phyloP scores from a whole-genome alignment of 2,329 filamentous ascomycete genomes.

The Epichloe bromicola region DNA sequence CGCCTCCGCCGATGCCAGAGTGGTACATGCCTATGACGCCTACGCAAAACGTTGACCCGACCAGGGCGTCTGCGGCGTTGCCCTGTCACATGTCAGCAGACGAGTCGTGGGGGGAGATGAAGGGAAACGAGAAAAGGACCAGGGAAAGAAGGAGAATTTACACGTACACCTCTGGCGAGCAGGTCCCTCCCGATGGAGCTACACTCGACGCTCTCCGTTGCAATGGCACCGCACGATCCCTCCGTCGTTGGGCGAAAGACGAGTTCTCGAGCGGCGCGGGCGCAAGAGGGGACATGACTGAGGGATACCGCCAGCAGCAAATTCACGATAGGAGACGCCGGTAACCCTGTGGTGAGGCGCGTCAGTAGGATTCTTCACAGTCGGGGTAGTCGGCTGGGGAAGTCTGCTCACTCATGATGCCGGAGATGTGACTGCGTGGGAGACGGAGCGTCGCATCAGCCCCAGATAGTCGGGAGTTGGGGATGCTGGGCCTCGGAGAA shows the following conservation, averaged over 20 bases:
- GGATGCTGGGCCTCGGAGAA: not conserved
- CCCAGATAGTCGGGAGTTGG: not conserved
- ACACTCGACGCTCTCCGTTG: constrained; percentile 56
- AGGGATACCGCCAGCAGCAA: constrained; percentile 2
- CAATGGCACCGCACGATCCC: constrained; percentile 46
- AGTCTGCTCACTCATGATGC: not conserved
- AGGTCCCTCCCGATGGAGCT: constrained; percentile 55
- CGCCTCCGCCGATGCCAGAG: constrained; percentile 75
- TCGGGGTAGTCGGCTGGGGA: no score
- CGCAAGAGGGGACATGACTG: constrained; percentile 4
- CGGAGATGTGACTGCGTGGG: not conserved
- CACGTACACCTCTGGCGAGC: constrained; percentile 36
- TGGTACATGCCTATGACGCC: constrained; percentile 69
- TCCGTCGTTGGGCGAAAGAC: constrained; percentile 10
- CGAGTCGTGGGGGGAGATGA: no score
- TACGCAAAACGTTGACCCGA: constrained; percentile 62
- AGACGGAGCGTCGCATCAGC: not conserved
- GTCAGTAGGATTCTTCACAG: not conserved
- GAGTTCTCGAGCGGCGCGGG: constrained; percentile 9
- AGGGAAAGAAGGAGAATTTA: not conserved
- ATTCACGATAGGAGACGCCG: not conserved
- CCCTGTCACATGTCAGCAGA: constrained; percentile 29
- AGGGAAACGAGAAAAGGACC: not conserved
- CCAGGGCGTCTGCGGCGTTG: constrained; percentile 64
- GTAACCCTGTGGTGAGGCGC: not conserved